Evolutionary conservation across 345 rosid genomes (phyloP).

Genomic region (Anastatica hierochuntica): DNA sequence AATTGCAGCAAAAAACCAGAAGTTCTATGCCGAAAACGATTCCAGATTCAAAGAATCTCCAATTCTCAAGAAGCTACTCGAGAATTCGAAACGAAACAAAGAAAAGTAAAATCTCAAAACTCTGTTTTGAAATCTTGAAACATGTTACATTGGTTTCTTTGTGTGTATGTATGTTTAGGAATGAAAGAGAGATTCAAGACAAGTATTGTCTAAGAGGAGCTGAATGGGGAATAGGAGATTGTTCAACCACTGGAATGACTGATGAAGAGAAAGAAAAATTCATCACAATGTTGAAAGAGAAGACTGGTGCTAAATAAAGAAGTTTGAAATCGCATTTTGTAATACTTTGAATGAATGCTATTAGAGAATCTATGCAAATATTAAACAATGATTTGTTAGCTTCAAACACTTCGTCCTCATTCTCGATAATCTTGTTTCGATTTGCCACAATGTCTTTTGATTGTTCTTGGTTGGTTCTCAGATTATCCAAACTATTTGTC

Average conservation of each 20-base stretch:
- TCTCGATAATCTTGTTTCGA: too few species aligned
- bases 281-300: constrained; percentile 71
- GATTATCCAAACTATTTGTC: too few species aligned
- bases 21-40: constrained; percentile 75
- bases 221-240: constrained; percentile 96
- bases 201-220: constrained; percentile 89
- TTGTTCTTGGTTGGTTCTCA: too few species aligned
- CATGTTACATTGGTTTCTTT: neutral
- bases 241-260: constrained; percentile 76
- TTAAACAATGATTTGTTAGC: too few species aligned
- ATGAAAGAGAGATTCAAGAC: constrained; percentile 50
- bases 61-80: constrained; percentile 71
- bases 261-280: constrained; percentile 62
- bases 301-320: constrained; percentile 37
- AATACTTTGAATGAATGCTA: too few species aligned
- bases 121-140: neutral
- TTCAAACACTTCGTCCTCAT: too few species aligned
- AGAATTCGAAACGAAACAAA: constrained; percentile 60
- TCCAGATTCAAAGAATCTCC: constrained; percentile 78
- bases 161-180: constrained; percentile 30
- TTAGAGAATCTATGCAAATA: too few species aligned
- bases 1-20: constrained; percentile 78
- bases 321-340: too few species aligned
- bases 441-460: too few species aligned
- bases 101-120: constrained; percentile 52